A percentile compares a stretch with the other conserved stretches of the same genome.
phyloP scores from a whole-genome alignment of 306 rosid genomes.

The Cicer chorassanicum region DNA sequence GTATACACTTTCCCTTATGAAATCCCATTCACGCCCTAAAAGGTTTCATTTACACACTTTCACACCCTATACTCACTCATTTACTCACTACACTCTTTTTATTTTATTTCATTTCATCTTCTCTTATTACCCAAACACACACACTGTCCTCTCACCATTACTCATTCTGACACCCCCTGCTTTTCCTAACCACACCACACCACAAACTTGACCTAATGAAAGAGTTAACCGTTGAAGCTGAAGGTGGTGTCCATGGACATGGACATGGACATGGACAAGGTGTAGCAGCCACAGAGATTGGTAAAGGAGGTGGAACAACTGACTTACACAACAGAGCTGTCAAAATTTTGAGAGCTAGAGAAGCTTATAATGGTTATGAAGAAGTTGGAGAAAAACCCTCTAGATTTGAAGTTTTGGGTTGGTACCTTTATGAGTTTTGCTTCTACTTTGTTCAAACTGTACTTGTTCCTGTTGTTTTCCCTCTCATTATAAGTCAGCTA shows the following conservation, averaged over 20 bases:
- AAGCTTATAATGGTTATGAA: slow-evolving; percentile 54
- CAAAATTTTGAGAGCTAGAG: slow-evolving; percentile 58
- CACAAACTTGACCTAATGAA: slow-evolving; percentile 3
- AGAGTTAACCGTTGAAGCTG: slow-evolving; percentile 37
- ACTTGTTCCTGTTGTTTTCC: slow-evolving; percentile 80
- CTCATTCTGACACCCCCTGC: slow-evolving; percentile 14
- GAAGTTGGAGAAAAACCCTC: slow-evolving; percentile 66
- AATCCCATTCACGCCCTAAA: neutral
- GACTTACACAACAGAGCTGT: slow-evolving; percentile 55
- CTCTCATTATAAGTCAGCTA: slow-evolving; percentile 78
- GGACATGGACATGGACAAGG: slow-evolving; percentile 6
- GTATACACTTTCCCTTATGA: neutral
- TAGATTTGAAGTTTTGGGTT: slow-evolving; percentile 69
- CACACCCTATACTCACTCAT: neutral
- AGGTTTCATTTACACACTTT: neutral
- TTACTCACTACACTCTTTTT: too few relatives aligned
- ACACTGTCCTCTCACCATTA: slow-evolving; percentile 9
- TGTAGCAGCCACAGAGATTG: neutral
- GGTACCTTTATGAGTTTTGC: slow-evolving; percentile 81
- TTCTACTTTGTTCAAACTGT: slow-evolving; percentile 66
- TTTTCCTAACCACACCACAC: too few relatives aligned
- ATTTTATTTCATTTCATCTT: too few relatives aligned
- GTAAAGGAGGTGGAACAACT: slow-evolving; percentile 19
- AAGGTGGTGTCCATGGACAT: slow-evolving; percentile 21
- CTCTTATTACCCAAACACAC: too few relatives aligned